phyloP scores from a whole-genome alignment of 1,284 basidiomycete genomes.

The Tausonia pullulans region DNA sequence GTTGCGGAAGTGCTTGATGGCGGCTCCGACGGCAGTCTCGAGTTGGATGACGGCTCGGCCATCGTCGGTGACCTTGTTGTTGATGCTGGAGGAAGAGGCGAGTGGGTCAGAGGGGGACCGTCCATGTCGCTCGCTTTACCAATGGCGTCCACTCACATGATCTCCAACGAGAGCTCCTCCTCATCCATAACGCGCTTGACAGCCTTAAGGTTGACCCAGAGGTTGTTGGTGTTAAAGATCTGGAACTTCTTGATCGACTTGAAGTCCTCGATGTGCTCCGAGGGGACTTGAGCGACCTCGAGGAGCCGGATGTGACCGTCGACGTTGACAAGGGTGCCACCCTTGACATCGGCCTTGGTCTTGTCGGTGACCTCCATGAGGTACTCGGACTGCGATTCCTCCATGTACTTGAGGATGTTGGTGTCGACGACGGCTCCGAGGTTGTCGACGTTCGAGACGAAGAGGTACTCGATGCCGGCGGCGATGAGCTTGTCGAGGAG shows the following conservation, averaged over 20 bases:
- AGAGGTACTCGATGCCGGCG: slow-evolving; percentile 97
- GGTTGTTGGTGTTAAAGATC: slow-evolving; percentile 92
- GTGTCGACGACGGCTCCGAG: slow-evolving; percentile 84
- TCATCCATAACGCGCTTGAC: slow-evolving; percentile 91
- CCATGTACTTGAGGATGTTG: slow-evolving; percentile 60
- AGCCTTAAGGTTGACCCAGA: slow-evolving; percentile 88
- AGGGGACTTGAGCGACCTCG: slow-evolving; percentile 97
- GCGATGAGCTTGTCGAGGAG: slow-evolving; percentile 88
- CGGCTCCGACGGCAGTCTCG: slow-evolving; percentile 94
- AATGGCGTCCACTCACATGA: slow-evolving; percentile 42
- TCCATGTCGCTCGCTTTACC: slow-evolving; percentile 62
- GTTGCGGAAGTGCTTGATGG: slow-evolving; percentile 68
- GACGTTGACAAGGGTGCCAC: slow-evolving; percentile 91
- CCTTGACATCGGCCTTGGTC: slow-evolving; percentile 99
- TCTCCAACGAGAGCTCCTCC: slow-evolving; percentile 72
- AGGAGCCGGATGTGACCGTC: slow-evolving; percentile 88
- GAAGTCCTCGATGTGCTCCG: slow-evolving; percentile 87
- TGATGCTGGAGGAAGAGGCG: slow-evolving; percentile 61
- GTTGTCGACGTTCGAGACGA: slow-evolving; percentile 99
- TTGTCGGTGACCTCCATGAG: slow-evolving; percentile 99
- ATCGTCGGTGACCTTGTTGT: slow-evolving; percentile 76
- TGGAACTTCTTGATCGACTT: slow-evolving; percentile 73
- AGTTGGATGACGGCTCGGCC: slow-evolving; percentile 81
- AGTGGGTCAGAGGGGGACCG: too few species aligned
- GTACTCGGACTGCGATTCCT: slow-evolving; percentile 76